Conservation (phyloP, 805 yeast genomes). For the Saccharomyces paradoxus region DNA sequence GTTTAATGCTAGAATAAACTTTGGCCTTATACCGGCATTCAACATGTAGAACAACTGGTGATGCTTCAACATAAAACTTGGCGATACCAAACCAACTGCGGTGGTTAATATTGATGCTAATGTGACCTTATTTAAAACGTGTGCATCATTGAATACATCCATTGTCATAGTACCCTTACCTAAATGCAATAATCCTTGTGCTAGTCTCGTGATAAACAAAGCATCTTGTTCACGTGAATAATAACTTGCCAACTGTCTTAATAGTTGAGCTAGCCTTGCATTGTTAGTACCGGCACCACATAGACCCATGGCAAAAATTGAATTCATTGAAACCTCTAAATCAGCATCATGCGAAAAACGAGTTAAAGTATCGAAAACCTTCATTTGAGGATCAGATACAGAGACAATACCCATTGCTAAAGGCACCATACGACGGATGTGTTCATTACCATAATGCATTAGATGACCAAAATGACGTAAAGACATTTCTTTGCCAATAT, state of each 20-base stretch:
- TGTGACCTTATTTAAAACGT: conserved; percentile 77
- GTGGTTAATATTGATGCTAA: conserved; percentile 84
- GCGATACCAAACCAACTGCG: conserved; percentile 76
- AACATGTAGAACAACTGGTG: conserved; percentile 81
- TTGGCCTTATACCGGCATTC: conserved; percentile 83
- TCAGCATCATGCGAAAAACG: conserved; percentile 95
- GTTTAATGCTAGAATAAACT: conserved; percentile 87
- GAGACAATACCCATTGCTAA: conserved; percentile 95
- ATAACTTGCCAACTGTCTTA: conserved; percentile 90
- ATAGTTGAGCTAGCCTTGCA: conserved; percentile 91
- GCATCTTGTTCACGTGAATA: conserved; percentile 86
- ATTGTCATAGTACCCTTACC: conserved; percentile 94
- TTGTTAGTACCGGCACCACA: conserved; percentile 98
- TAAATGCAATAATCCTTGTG: conserved; percentile 89
- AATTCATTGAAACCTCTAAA: conserved; percentile 85
- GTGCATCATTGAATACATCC: conserved; percentile 85
- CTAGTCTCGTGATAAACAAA: conserved; percentile 82
- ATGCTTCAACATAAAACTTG: conserved; percentile 71
- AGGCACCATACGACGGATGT: conserved; percentile 90
- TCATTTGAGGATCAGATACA: conserved; percentile 91
- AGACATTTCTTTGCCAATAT: conserved; percentile 95
- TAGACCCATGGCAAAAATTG: conserved; percentile 93
- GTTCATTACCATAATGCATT: conserved; percentile 93
- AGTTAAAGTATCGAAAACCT: conserved; percentile 91
- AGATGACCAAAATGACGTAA: conserved; percentile 93